Evolutionary conservation across 371 early-diverging fungal species (phyloP), one percentile per base, ranked within the genome.

Genomic region (Mucor plumbeus): DNA sequence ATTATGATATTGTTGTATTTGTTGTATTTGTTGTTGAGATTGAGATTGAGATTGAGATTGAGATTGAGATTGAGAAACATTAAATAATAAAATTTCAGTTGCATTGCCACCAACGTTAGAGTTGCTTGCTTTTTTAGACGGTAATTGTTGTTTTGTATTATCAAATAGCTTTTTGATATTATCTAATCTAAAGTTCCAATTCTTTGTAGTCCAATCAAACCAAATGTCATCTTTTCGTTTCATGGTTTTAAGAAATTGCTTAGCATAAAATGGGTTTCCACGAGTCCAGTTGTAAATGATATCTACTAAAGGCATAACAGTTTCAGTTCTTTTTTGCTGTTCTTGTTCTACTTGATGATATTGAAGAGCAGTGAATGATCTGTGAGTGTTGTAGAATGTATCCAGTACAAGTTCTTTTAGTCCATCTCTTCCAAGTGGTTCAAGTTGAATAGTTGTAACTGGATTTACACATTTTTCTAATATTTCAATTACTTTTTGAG

Each of bases 201-300:
- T 65, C 13, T 79, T 82, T 9, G 72, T 73, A 14, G 69, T 69
- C 82, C 82, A 82, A 40, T 82, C 74, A 41, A 82, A 73, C 75
- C 78, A 82, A n/a, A 82, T 79, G 35, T 75, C 78, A 14, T 69
- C 73, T 43, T 71, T 77, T n/a, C 80, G 60, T 62, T 77, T 80
- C 80, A 77, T 79, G 50, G 75, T 77, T 35, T 70, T 60, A 60
- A 76, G 54, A 14, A 82, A 73, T 40, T 82, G 82, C 17, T 77
- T 76, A 11, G 80, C 76, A 41, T 76, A 82, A 59, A 82, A 79
- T 1, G 82, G 82, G 13, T 82, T 82, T 3, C 82, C 82, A 33
- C 76, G 69, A n/a, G 80, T 79, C 56, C 76, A 76, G 4, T 61
- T 72, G 40, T 67, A 76, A 13, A 82, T 65, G 11, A 78, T 67